Conservation (phyloP, 2,329 filamentous ascomycete species). For the Zymoseptoria crescenta region DNA sequence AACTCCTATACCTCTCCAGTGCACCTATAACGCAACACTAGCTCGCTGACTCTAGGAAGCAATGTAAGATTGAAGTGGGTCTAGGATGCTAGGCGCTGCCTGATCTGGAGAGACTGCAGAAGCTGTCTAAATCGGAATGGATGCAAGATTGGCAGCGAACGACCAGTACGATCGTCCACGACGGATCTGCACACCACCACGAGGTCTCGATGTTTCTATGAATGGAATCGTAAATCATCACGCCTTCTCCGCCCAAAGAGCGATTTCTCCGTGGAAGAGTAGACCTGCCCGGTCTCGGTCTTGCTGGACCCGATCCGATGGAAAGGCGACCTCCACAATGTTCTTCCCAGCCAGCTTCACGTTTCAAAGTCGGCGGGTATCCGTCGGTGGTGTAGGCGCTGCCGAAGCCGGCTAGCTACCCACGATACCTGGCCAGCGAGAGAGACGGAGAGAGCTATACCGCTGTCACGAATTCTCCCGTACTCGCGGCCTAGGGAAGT, state of each 20-base stretch:
- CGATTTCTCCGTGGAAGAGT: background rate
- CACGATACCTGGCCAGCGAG: too few relatives aligned
- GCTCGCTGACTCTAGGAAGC: background rate
- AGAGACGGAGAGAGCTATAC: background rate
- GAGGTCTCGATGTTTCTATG: background rate
- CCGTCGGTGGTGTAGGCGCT: background rate
- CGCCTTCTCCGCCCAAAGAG: background rate
- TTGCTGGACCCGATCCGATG: background rate
- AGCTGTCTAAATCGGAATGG: background rate
- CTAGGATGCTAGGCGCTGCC: background rate
- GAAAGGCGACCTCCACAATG: background rate
- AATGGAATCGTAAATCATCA: background rate
- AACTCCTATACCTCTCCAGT: background rate
- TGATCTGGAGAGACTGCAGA: background rate
- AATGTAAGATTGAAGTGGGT: background rate
- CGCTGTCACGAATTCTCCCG: background rate
- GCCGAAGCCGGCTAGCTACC: background rate
- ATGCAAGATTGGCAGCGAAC: background rate
- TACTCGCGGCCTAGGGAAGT: background rate
- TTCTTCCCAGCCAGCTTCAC: background rate
- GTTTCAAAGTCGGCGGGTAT: background rate
- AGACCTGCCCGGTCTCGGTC: background rate
- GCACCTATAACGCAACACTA: background rate
- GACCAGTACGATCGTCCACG: background rate
- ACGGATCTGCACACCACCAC: background rate